Conservation (phyloP, 2,329 filamentous ascomycete genomes). For the Colletotrichum echinochloae region DNA sequence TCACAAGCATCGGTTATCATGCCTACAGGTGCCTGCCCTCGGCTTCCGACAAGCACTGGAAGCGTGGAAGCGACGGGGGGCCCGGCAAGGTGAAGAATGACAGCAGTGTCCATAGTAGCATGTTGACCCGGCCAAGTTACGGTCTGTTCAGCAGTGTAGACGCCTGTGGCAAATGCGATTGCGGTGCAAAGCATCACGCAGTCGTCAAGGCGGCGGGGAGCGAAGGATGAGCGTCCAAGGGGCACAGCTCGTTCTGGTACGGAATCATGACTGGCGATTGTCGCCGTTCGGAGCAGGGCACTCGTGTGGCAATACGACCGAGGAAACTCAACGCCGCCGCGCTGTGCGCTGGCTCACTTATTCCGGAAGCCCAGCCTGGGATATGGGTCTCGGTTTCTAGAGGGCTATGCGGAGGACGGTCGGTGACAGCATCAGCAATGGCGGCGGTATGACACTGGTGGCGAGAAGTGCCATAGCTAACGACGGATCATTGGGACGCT, state of each 20-base stretch:
- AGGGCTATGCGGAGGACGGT: not conserved
- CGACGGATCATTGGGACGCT: not conserved
- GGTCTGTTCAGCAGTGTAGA: not conserved
- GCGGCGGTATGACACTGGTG: not conserved
- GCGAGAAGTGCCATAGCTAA: not conserved
- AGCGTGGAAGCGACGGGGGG: not conserved
- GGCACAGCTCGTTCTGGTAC: not conserved
- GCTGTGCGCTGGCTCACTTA: not conserved
- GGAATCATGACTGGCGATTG: not conserved
- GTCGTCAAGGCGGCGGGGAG: not conserved
- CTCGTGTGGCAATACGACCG: not conserved
- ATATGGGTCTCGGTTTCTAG: not conserved
- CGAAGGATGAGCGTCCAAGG: not conserved
- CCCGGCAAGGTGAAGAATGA: not conserved
- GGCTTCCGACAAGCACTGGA: not conserved
- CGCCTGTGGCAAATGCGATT: not conserved
- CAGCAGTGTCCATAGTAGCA: not conserved
- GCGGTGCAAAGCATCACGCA: not conserved
- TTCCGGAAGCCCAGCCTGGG: not conserved
- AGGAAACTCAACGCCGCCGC: not conserved
- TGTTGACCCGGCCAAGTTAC: not conserved
- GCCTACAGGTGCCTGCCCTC: not conserved
- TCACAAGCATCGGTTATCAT: not conserved
- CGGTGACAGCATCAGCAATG: not conserved
- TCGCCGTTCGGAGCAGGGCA: not conserved